phyloP scores from a whole-genome alignment of 2,329 filamentous ascomycete species.

The Verticillium albo-atrum region DNA sequence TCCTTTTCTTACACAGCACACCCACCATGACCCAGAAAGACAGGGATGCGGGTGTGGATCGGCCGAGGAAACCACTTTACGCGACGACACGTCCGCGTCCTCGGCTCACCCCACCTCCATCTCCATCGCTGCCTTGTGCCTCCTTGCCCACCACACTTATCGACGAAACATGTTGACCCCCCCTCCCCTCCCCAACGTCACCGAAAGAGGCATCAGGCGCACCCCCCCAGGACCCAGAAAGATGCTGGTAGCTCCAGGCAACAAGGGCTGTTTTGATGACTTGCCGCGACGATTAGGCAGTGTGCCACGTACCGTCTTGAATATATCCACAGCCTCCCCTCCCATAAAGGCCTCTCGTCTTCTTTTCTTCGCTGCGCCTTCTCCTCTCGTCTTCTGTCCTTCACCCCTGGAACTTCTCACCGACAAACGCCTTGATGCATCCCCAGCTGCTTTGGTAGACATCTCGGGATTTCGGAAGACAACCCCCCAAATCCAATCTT shows the following conservation, averaged over 20 bases:
- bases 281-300: background rate
- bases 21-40: background rate
- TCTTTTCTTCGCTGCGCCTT: background rate
- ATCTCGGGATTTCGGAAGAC: background rate
- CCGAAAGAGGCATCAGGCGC: background rate
- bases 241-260: background rate
- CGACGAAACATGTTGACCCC: conserved; percentile 17
- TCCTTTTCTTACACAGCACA: background rate
- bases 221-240: background rate
- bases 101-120: background rate
- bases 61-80: conserved; percentile 28
- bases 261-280: background rate
- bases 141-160: conserved; percentile 7
- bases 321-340: background rate
- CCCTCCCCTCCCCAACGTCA: conserved; percentile 16
- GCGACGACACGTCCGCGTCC: conserved; percentile 21
- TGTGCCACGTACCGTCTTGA: background rate
- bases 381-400: background rate
- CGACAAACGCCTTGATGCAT: background rate
- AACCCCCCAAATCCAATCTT: background rate
- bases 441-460: background rate
- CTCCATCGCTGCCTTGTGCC: background rate
- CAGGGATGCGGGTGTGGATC: conserved; percentile 6
- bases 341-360: background rate
- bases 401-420: background rate